Conservation (phyloP, 495 filamentous ascomycete species). For the Friedmanniomyces simplex region DNA sequence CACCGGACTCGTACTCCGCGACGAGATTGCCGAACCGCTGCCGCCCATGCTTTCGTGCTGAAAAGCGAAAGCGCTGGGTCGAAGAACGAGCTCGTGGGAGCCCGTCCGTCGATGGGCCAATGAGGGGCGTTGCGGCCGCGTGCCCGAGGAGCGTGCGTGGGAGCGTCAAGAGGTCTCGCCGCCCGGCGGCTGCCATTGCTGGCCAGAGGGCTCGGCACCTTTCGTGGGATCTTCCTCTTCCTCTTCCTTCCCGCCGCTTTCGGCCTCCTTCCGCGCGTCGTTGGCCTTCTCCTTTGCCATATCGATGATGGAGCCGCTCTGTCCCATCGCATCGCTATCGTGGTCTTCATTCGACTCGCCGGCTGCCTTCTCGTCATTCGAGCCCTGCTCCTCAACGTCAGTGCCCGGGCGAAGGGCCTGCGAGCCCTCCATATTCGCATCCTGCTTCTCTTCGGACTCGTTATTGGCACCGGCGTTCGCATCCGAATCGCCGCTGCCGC, state of each 20-base stretch:
- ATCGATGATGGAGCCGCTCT: slow-evolving; percentile 13
- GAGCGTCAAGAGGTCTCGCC: not conserved
- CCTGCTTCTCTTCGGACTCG: slow-evolving; percentile 12
- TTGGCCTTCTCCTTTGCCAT: slow-evolving; percentile 17
- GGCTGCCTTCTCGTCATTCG: not conserved
- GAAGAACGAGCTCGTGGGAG: not conserved
- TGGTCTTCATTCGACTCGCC: not conserved
- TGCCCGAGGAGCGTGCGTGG: not conserved
- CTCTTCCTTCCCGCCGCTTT: not conserved
- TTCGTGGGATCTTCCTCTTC: not conserved
- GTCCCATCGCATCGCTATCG: slow-evolving; percentile 15
- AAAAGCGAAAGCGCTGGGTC: not conserved
- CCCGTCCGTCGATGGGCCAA: not conserved
- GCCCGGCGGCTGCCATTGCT: not conserved
- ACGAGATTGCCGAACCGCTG: not conserved
- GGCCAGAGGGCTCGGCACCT: not conserved
- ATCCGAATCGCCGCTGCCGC: not conserved
- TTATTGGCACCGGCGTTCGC: not conserved
- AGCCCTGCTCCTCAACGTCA: not conserved
- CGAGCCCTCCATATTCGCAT: slow-evolving; percentile 10
- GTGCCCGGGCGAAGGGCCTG: slow-evolving; percentile 7
- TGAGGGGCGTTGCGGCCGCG: not conserved
- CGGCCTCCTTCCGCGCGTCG: slow-evolving; percentile 25
- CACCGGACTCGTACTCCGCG: not conserved
- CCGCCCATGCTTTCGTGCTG: not conserved